Percentiles rank a stretch among this genome's conserved stretches.
Conservation (phyloP, 345 rosid genomes). For the Cardamine resedifolia region DNA sequence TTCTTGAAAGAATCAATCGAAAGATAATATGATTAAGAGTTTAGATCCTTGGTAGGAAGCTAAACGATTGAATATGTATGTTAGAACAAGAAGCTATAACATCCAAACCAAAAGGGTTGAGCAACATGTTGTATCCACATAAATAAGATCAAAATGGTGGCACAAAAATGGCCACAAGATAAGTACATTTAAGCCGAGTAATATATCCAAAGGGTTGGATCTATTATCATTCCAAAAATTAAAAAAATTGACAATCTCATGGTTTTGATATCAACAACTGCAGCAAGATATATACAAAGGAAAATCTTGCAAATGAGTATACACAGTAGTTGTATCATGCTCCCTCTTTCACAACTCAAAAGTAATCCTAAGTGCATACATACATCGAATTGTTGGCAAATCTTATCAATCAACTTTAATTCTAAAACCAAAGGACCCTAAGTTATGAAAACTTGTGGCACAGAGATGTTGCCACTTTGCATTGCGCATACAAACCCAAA, state of each 20-base stretch:
- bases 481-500: constrained; percentile 36
- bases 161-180: constrained; percentile 17
- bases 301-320: constrained; percentile 35
- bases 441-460: constrained; percentile 36
- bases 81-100: not conserved
- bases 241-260: not conserved
- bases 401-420: constrained; percentile 24
- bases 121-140: not conserved
- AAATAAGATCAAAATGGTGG: constrained; percentile 9
- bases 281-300: constrained; percentile 56
- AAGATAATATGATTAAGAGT: not conserved
- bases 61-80: not conserved
- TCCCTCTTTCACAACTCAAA: constrained; percentile 31
- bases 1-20: not conserved
- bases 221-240: not conserved
- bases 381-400: constrained; percentile 31
- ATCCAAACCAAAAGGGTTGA: not conserved
- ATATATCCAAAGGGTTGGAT: not conserved
- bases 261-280: constrained; percentile 41
- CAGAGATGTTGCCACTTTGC: constrained; percentile 36
- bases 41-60: not conserved
- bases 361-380: constrained; percentile 28
- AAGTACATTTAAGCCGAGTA: constrained; percentile 3
- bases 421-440: constrained; percentile 42
- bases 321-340: constrained; percentile 26